phyloP scores from a whole-genome alignment of 1,139 yeast species.

The Scheffersomyces titani region DNA sequence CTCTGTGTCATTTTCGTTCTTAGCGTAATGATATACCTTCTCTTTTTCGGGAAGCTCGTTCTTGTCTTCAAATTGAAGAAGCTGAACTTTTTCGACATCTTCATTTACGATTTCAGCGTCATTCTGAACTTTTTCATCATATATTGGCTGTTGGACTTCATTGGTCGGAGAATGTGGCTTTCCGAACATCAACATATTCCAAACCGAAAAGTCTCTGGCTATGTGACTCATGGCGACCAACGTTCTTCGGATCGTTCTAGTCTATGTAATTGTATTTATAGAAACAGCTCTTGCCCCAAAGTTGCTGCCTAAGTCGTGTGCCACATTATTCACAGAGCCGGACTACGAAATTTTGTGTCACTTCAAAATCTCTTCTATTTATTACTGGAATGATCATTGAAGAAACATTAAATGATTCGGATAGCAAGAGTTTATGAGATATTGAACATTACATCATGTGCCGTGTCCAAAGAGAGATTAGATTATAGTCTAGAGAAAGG shows the following conservation, averaged over 20 bases:
- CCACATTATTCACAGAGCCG: too few species aligned
- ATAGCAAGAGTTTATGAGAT: too few species aligned
- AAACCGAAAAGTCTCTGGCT: conserved; percentile 19
- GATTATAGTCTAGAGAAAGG: too few species aligned
- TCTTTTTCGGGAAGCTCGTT: not conserved
- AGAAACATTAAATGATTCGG: too few species aligned
- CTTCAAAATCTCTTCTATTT: too few species aligned
- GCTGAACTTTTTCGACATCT: not conserved
- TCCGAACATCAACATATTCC: conserved; percentile 23
- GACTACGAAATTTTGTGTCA: too few species aligned
- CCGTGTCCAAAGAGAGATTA: too few species aligned
- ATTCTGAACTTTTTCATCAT: not conserved
- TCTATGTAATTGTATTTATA: not conserved
- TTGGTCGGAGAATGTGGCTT: not conserved
- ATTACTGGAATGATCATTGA: too few species aligned
- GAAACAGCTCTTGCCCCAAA: not conserved
- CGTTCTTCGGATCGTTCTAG: not conserved
- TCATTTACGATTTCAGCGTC: not conserved
- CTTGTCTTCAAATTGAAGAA: not conserved
- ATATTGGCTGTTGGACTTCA: not conserved
- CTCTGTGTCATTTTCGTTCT: not conserved
- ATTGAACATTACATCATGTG: too few species aligned
- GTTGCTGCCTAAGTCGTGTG: too few species aligned
- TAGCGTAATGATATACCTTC: not conserved
- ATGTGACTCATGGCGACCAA: conserved; percentile 15